These are phyloP conservation scores for Passiflora organensis DNA, from an alignment of 345 rosid species.

Conservation along the genomic window DNA sequence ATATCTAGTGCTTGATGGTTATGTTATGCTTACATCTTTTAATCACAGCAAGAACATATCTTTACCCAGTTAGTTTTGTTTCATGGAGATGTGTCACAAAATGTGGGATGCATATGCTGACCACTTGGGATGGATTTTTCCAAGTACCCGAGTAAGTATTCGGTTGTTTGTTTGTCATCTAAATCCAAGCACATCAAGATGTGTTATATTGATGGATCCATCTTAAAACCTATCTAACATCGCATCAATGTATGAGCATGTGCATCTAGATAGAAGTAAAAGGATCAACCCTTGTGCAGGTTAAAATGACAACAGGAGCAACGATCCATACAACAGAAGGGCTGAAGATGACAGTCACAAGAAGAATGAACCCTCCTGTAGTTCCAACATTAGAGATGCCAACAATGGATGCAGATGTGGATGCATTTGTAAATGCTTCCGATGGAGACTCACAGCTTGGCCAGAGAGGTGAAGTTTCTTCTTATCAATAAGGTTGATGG, in stretches of 20 bases:
- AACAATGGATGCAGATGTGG: slow-evolving; percentile 18
- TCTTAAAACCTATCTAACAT: not conserved
- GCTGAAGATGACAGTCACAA: slow-evolving; percentile 58
- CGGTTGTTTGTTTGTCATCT: too few relatives aligned
- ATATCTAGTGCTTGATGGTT: too few relatives aligned
- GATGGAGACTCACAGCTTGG: slow-evolving; percentile 21
- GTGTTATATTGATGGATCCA: not conserved
- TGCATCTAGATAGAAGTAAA: not conserved
- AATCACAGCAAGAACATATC: too few relatives aligned
- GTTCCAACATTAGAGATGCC: slow-evolving; percentile 40
- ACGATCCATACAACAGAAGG: slow-evolving; percentile 92
- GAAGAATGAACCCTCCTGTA: slow-evolving; percentile 47
- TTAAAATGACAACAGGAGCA: slow-evolving; percentile 89
- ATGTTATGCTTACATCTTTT: too few relatives aligned
- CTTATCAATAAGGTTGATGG: too few relatives aligned
- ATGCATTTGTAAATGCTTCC: slow-evolving; percentile 12
- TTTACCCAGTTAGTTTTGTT: too few relatives aligned
- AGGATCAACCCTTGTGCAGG: slow-evolving; percentile 36
- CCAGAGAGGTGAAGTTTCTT: slow-evolving; percentile 48
- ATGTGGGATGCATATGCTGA: too few relatives aligned
- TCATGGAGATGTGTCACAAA: too few relatives aligned
- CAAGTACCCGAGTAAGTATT: too few relatives aligned
- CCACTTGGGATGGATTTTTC: too few relatives aligned
- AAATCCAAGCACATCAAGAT: not conserved
- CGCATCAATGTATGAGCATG: not conserved